Evolutionary conservation across 441 rosid genomes (phyloP), one percentile per base, ranked within the genome.

Genomic region (Gossypium schwendimanii): DNA sequence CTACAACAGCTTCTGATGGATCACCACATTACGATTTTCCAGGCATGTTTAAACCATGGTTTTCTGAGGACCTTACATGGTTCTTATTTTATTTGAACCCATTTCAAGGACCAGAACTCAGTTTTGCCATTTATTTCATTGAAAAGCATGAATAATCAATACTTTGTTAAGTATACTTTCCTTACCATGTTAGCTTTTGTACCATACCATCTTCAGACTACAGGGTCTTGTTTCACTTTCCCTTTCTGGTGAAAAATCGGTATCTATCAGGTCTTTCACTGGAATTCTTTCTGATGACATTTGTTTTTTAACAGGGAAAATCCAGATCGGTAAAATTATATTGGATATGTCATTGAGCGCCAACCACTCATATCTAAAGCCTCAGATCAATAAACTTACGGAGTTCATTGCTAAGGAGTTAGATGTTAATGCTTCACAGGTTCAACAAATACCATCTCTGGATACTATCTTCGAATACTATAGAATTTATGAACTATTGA

Each of bases 341-440:
- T 84, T 92, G 79, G 87, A 88, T 52, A 79, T 94, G 75, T 85
- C 79, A 65, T 76, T 92, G 69, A 84, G 79, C 58, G 71, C 81
- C 71, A 86, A 80, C 75, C 69, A 75, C 54, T 84, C 88, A 0
- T 79, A 86, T 81, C 81, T 92, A 83, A 85, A 86, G 85, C 84
- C 79, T 60, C 90, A 70, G 60, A 57, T 74, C 39, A 71, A 76
- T 10, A 85, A 92, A 79, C 89, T 92, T 57, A 15, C 84, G 47
- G 67, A 76, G 70, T 75, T 61, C 74, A 79, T 91, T 39, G 79
- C 94, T 69, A 86, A 84, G 72, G 90, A 83, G 77, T 87, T 92
- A 8, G 83, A 74, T 58, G 59, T 88, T 75, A 76, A 82, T 76
- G 73, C 67, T 77, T 86, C 90, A 31, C 95, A 91, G 90, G 97